phyloP scores from a whole-genome alignment of 2,329 filamentous ascomycete species.

The Botrytis medusae region DNA sequence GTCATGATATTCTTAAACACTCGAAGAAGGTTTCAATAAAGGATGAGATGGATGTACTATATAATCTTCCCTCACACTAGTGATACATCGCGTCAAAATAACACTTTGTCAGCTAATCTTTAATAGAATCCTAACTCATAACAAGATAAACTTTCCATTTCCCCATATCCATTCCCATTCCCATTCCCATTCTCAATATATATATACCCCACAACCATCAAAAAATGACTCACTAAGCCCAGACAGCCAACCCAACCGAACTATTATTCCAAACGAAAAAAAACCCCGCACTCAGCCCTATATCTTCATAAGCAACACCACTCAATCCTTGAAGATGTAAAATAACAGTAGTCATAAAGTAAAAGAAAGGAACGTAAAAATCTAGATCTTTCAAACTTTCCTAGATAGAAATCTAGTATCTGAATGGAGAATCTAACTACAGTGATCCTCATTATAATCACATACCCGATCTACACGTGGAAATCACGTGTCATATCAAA shows the following conservation, averaged over 20 bases:
- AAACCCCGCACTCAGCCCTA: conserved; percentile 2
- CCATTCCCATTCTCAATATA: neutral
- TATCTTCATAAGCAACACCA: too few species aligned
- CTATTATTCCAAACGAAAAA: neutral
- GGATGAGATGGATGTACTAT: neutral
- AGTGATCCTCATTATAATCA: too few species aligned
- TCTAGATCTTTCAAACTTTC: neutral
- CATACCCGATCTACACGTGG: neutral
- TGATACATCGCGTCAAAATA: neutral
- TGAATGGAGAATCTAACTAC: neutral
- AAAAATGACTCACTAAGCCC: neutral
- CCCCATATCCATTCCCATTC: neutral
- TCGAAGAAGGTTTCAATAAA: neutral
- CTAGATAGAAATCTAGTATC: neutral
- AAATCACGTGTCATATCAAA: neutral
- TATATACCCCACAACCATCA: neutral
- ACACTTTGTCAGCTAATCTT: neutral
- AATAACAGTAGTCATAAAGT: neutral
- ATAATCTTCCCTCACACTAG: neutral
- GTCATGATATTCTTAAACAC: neutral
- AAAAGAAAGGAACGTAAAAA: neutral
- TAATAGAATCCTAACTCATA: neutral
- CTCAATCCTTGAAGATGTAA: neutral
- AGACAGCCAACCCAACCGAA: too few species aligned
- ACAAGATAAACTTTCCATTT: neutral